Conservation (phyloP, 164 flowering plant species). For the Protea cynaroides region DNA sequence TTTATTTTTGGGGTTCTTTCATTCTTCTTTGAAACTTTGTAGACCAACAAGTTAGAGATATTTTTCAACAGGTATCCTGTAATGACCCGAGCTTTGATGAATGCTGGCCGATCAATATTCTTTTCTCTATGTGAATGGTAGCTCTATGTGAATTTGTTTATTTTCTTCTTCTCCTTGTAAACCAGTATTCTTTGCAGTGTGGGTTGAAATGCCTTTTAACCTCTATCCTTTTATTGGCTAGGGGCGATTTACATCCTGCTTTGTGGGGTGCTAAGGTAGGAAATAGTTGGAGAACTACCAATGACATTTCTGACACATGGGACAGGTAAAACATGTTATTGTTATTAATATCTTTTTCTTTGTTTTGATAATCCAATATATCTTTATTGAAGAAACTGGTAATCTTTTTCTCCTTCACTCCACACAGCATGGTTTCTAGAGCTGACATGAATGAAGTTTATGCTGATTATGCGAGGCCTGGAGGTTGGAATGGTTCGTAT, state of each 20-base stretch:
- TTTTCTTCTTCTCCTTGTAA: not conserved
- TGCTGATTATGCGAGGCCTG: constrained; percentile 74
- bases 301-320: constrained; percentile 59
- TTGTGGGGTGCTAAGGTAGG: constrained; percentile 53
- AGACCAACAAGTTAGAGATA: not conserved
- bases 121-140: constrained; percentile 75
- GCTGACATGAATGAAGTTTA: constrained; percentile 74
- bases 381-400: not conserved
- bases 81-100: constrained; percentile 60
- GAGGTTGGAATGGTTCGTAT: constrained; percentile 88
- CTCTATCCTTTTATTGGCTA: constrained; percentile 6
- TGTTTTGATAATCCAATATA: not conserved
- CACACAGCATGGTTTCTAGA: constrained; percentile 69
- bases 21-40: not conserved
- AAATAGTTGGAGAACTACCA: constrained; percentile 79
- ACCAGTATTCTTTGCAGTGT: not conserved
- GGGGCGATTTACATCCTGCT: constrained; percentile 72
- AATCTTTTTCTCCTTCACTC: not conserved
- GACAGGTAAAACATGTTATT: constrained; percentile 24
- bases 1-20: not conserved
- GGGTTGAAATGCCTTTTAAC: not conserved
- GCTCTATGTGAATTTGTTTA: not conserved
- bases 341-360: not conserved
- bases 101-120: constrained; percentile 54
- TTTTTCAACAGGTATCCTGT: constrained; percentile 38